Conservation (phyloP, 352 stramenopile species). For the Phytophthora hibernalis region DNA sequence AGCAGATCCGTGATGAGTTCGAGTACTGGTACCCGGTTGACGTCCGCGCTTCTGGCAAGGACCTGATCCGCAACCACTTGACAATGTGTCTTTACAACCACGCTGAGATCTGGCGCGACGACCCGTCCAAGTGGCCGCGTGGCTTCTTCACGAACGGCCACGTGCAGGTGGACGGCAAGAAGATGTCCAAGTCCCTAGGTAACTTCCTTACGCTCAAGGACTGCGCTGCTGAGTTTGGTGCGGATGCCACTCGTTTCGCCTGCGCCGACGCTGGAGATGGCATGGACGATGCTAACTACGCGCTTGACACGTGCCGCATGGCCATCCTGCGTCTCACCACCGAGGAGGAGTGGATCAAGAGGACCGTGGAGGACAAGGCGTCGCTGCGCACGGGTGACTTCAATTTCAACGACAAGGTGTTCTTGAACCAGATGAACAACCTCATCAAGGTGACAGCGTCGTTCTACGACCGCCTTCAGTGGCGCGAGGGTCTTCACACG, state of each 20-base stretch:
- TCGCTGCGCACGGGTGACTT: slow-evolving; percentile 83
- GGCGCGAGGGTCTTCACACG: slow-evolving; percentile 97
- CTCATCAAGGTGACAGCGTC: slow-evolving; percentile 91
- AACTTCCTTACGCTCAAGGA: slow-evolving; percentile 99
- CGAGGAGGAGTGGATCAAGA: slow-evolving; percentile 98
- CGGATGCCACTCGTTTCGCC: slow-evolving; percentile 97
- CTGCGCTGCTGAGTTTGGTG: slow-evolving; percentile 95
- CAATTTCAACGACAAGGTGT: slow-evolving; percentile 95
- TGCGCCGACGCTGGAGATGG: slow-evolving; percentile 98
- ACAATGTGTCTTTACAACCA: slow-evolving; percentile 99
- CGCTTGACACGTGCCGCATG: slow-evolving; percentile 96
- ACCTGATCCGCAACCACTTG: slow-evolving; percentile 99
- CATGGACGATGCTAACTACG: slow-evolving; percentile 99
- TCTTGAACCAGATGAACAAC: slow-evolving; percentile 98
- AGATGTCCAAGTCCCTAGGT: slow-evolving; percentile 99
- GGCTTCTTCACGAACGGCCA: slow-evolving; percentile 99
- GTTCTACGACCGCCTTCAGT: slow-evolving; percentile 93
- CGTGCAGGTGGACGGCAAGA: slow-evolving; percentile 97
- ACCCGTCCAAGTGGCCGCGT: slow-evolving; percentile 97
- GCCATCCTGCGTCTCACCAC: slow-evolving; percentile 97
- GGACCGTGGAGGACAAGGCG: slow-evolving; percentile 86
- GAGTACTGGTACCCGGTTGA: slow-evolving; percentile 99
- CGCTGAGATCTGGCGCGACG: slow-evolving; percentile 98
- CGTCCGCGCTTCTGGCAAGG: slow-evolving; percentile 96
- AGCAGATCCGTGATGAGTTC: slow-evolving; percentile 97